Base-by-base conservation (phyloP, 257 asterid species). In the Rhazya stricta region DNA sequence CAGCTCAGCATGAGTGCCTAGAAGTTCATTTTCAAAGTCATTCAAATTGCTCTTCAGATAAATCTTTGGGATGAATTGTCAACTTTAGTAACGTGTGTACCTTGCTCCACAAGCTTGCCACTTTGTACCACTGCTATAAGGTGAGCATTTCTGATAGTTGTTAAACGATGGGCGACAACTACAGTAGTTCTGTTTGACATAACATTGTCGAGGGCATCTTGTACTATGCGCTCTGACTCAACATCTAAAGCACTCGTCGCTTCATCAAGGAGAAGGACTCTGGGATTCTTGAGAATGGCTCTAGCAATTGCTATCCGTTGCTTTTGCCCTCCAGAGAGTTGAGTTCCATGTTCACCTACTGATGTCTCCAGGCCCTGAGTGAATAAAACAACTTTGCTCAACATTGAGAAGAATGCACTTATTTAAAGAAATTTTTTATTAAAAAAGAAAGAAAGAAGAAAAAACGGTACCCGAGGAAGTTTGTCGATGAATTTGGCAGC, bases 181-280 rank as follows among this genome's bases (percentile, higher is more conserved):
- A 92, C 84, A 0, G 97, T 92, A 9, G 96, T 92, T 75, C 96
- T 75, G 70, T 90, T 74, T 25, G 82, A 48, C 96, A 89, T 92
- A 9, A 89, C 88, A 67, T 85, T 90, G 57, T 92, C 97, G 11
- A 92, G 91, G 48, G 97, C 97, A 27, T 85, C 87, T 78, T 92
- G 97, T 57, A 92, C 97, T 60, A 86, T 29, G 8, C 87, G 82
- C 65, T 92, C 97, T 1, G 96, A 92, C 73, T 89, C 97, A 0
- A 89, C 87, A 81, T 92, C 97, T 65, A 92, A 76, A 54, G 97
- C 97, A 65, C 97, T 92, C 19, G 97, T 91, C 7, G 97, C 97
- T 86, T 91, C 97, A 79, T 92, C 97, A 1, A 92, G 95, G 62
- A 92, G 96, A 43, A 92, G 95, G 74, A 92, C 86, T 79, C 77